Evolutionary conservation across 305 asterid species (phyloP).

Genomic region (Fraxinus sp.): DNA sequence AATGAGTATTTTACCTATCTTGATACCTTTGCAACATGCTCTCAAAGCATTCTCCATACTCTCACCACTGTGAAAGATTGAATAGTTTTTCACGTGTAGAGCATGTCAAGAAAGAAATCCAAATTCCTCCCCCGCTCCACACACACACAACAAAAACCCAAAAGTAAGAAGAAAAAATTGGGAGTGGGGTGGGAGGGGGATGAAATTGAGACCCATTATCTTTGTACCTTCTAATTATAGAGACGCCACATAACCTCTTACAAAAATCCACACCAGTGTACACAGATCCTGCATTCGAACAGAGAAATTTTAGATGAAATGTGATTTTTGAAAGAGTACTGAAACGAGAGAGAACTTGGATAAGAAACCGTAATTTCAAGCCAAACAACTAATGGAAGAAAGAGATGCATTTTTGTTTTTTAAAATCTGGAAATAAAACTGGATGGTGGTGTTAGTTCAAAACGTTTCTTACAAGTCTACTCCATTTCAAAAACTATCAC

Average conservation of each 20-base stretch:
- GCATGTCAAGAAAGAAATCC: neutral
- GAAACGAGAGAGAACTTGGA: neutral
- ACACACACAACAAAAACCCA: neutral
- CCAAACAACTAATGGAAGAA: conserved; percentile 6
- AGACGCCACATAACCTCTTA: conserved; percentile 95
- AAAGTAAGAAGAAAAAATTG: neutral
- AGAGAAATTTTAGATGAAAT: conserved; percentile 3
- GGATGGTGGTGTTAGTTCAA: neutral
- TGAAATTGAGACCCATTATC: neutral
- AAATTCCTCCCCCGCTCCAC: neutral
- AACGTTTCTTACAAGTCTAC: neutral
- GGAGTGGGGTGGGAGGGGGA: neutral
- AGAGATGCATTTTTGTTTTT: neutral
- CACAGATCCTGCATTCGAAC: conserved; percentile 65
- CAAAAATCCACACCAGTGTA: conserved; percentile 98
- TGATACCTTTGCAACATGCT: conserved; percentile 92
- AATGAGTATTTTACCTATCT: conserved; percentile 85
- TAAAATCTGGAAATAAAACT: neutral
- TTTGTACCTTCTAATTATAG: conserved; percentile 88
- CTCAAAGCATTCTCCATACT: conserved; percentile 96
- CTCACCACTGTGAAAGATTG: conserved; percentile 63
- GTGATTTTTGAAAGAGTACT: neutral
- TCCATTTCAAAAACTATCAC: neutral
- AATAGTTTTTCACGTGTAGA: neutral
- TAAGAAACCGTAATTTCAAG: conserved; percentile 3